Conservation (phyloP, 805 yeast genomes). For the Blastobotrys muscicola region DNA sequence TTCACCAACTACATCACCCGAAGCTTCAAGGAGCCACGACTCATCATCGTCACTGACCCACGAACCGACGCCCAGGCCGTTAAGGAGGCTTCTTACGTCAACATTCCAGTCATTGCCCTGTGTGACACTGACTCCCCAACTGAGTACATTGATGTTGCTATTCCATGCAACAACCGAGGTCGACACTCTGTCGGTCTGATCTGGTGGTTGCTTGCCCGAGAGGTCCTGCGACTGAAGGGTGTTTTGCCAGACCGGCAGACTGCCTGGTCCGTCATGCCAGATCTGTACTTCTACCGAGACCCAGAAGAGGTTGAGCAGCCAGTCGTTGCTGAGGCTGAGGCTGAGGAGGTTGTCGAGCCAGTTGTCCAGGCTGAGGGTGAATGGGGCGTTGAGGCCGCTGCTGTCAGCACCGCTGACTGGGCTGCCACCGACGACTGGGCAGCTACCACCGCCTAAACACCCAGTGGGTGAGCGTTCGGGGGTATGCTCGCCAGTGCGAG, state of each 20-base stretch:
- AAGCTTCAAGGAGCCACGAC: constrained; percentile 99
- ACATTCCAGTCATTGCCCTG: constrained; percentile 99
- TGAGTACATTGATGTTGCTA: constrained; percentile 98
- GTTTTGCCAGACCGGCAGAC: constrained; percentile 91
- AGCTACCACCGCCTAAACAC: constrained; percentile 27
- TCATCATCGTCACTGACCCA: constrained; percentile 98
- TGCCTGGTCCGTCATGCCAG: constrained; percentile 99
- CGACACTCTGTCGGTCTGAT: constrained; percentile 98
- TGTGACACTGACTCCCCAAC: constrained; percentile 98
- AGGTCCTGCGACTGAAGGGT: constrained; percentile 98
- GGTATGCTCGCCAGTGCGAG: too few species aligned
- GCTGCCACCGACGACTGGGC: constrained; percentile 41
- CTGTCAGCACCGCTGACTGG: constrained; percentile 47
- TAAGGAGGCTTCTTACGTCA: constrained; percentile 99
- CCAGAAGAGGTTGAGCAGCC: constrained; percentile 95
- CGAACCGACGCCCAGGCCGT: constrained; percentile 99
- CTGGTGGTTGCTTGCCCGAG: constrained; percentile 99
- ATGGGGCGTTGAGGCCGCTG: constrained; percentile 28
- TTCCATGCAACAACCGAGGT: constrained; percentile 99
- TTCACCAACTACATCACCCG: constrained; percentile 99
- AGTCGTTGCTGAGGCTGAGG: constrained; percentile 58
- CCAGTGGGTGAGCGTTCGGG: too few species aligned
- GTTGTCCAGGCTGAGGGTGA: constrained; percentile 49
- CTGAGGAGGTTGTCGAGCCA: constrained; percentile 66
- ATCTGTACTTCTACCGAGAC: constrained; percentile 99